A percentile compares a stretch with the other conserved stretches of the same genome.
These are phyloP conservation scores for Magnusiomyces tetraspermus DNA, from an alignment of 1,139 yeast genomes.

Conservation along the genomic window DNA sequence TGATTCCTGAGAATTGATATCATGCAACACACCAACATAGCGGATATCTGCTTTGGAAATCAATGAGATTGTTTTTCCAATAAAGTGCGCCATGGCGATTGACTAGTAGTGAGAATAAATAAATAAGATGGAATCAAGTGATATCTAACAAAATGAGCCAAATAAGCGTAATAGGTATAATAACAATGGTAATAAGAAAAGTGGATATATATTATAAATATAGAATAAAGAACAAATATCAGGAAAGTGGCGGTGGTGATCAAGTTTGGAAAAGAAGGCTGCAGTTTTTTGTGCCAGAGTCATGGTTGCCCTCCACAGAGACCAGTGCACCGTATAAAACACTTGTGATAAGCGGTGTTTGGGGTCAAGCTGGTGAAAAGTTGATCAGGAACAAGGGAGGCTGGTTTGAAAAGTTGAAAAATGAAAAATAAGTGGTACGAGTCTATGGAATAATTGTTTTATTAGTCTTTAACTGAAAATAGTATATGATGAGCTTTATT, in stretches of 20 bases:
- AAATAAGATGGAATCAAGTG: neutral
- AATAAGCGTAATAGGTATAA: no score
- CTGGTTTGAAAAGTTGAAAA: neutral
- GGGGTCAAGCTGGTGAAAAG: neutral
- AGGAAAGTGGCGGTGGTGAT: neutral
- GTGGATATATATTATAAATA: conserved; percentile 69
- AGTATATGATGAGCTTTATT: no score
- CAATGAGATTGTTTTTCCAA: conserved; percentile 86
- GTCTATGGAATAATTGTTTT: no score
- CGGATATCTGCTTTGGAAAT: conserved; percentile 80
- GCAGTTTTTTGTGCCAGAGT: neutral
- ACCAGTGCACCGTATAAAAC: neutral
- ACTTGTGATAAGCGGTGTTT: neutral
- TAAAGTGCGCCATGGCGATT: conserved; percentile 62
- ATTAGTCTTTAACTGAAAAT: no score
- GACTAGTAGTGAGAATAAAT: no score
- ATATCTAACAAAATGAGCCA: no score
- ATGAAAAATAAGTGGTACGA: neutral
- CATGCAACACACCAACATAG: conserved; percentile 79
- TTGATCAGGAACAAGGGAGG: no score
- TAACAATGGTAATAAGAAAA: conserved; percentile 72
- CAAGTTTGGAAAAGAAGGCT: neutral
- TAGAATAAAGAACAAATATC: neutral
- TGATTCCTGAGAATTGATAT: conserved; percentile 82
- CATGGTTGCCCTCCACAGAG: neutral